Percentiles rank a stretch among this genome's conserved stretches.
Evolutionary conservation across 75 land plant species (phyloP).

Genomic region (Isoetes taiwanensis): DNA sequence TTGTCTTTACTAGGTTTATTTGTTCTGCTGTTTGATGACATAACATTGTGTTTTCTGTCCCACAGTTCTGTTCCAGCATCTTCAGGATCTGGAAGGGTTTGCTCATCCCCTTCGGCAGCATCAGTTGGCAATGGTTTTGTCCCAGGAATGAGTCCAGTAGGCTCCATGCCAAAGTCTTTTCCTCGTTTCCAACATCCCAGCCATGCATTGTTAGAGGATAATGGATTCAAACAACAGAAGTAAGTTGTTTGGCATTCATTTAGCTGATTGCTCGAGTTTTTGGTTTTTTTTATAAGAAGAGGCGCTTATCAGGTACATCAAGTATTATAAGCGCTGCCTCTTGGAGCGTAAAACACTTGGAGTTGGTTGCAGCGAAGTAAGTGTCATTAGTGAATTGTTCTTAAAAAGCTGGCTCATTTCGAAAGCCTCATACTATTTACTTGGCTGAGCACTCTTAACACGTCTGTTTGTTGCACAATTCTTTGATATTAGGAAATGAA

Average conservation of each 20-base stretch:
- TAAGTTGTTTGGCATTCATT: slow-evolving; percentile 15
- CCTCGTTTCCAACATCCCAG: slow-evolving; percentile 97
- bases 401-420: not conserved
- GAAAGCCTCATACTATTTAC: not conserved
- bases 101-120: slow-evolving; percentile 48
- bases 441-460: not conserved
- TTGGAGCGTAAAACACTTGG: slow-evolving; percentile 77
- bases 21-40: not conserved
- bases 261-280: not conserved
- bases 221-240: slow-evolving; percentile 92
- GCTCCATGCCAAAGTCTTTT: slow-evolving; percentile 80
- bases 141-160: slow-evolving; percentile 70
- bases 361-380: slow-evolving; percentile 90
- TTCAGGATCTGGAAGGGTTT: slow-evolving; percentile 37
- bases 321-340: slow-evolving; percentile 81
- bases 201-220: slow-evolving; percentile 87
- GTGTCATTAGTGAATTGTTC: not conserved
- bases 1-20: not conserved
- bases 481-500: slow-evolving; percentile 86
- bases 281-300: not conserved
- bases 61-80: slow-evolving; percentile 10
- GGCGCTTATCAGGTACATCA: slow-evolving; percentile 52
- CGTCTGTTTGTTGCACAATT: not conserved
- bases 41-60: not conserved
- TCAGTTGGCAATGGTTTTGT: slow-evolving; percentile 22